Evolutionary conservation across 2,329 filamentous ascomycete species (phyloP), one percentile per base, ranked within the genome.

Genomic region (Calonectria honghensis): DNA sequence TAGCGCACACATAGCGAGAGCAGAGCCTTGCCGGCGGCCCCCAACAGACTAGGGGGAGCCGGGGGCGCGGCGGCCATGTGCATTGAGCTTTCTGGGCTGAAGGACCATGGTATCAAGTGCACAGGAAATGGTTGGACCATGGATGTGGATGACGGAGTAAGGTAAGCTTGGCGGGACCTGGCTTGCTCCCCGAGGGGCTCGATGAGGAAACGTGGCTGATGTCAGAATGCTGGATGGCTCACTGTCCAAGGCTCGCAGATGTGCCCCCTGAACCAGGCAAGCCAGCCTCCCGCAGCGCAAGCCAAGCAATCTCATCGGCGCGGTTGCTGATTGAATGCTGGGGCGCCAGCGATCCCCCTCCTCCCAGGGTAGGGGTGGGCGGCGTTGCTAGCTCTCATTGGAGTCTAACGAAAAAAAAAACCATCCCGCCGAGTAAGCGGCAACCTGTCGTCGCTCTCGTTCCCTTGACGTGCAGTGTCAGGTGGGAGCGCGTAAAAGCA

Each of bases 191-290:
- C 13, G 67, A 61, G 67, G 41, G 59, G 68, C 72, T 70, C 29
- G 32, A 67, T 76, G 57, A 70, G 73, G 75, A 75, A 80, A 80
- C 77, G 79, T 81, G 79, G 76, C 78, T 80, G 77, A 81, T 81
- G 78, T 80, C 71, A 79, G 79, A 81, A 72, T 73, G 72, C 77
- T 81, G 79, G 79, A 78, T 80, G 79, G 79, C 66, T 76, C 69
- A 51, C 50, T 67, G 41, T 20, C 31, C 69, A 50, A 64, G 32
- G 66, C 54, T 74, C 61, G 52, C 48, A 50, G 70, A 63, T 68
- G 61, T 52, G 64, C 14, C 68, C 68, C 68, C 61, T 59, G 52
- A 69, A 57, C 52, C 52, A 69, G 61, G 37, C 69, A 52, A n/a
- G 70, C 66, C 65, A 73, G 66, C 51, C 66, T 70, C 66, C 52